Percentiles rank a stretch among this genome's conserved stretches.
Conservation (phyloP, 2,329 filamentous ascomycete species). For the Cytospora leucostoma region DNA sequence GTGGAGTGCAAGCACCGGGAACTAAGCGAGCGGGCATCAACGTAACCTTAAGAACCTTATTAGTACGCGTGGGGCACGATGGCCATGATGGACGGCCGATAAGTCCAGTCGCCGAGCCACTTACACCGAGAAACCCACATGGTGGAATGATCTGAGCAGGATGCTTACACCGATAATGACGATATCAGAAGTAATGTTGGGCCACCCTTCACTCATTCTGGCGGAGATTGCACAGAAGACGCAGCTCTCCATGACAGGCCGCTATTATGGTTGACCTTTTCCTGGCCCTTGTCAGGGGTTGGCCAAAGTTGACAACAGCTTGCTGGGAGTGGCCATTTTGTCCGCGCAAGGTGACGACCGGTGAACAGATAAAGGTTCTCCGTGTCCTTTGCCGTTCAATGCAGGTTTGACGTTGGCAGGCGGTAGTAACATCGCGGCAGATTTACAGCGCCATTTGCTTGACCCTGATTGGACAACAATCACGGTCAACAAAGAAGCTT, state of each 20-base stretch:
- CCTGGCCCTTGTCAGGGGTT: not conserved
- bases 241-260: not conserved
- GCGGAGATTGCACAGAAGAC: not conserved
- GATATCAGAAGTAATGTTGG: no score
- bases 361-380: constrained; percentile 13
- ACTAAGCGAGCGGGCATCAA: no score
- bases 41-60: not conserved
- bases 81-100: no score
- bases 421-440: not conserved
- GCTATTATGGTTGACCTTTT: constrained; percentile 14
- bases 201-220: no score
- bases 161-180: not conserved
- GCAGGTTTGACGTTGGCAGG: not conserved
- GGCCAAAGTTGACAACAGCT: not conserved
- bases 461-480: not conserved
- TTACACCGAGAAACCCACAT: no score
- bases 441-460: not conserved
- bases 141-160: not conserved
- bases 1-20: no score
- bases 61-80: not conserved
- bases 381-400: constrained; percentile 11
- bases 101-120: no score
- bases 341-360: constrained; percentile 10
- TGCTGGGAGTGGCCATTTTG: constrained; percentile 8
- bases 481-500: constrained; percentile 9